Evolutionary conservation across 805 yeast species (phyloP).

Genomic region (Isabelozyma rhagii): DNA sequence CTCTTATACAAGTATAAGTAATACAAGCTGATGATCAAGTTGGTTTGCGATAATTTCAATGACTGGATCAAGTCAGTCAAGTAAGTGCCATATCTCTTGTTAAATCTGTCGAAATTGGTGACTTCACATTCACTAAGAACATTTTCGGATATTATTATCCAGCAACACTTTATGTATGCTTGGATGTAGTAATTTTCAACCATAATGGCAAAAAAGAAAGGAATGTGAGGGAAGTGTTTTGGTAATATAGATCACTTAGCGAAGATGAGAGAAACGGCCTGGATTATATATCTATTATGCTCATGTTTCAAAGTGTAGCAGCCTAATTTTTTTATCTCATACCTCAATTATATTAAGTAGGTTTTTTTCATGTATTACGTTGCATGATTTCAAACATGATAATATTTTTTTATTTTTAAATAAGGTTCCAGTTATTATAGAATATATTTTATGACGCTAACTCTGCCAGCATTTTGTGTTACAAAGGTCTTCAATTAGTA

Average conservation of each 20-base stretch:
- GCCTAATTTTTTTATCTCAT: background rate
- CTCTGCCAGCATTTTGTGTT: background rate
- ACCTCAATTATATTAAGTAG: background rate
- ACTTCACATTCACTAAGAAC: background rate
- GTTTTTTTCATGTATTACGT: background rate
- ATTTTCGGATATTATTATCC: constrained; percentile 1
- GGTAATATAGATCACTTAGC: background rate
- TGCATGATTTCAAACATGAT: background rate
- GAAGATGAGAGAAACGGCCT: background rate
- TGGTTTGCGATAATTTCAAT: constrained; percentile 19
- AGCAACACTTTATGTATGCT: constrained; percentile 5
- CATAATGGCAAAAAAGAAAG: background rate
- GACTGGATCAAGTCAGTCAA: constrained; percentile 12
- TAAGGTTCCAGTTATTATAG: background rate
- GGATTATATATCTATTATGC: background rate
- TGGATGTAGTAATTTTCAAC: constrained; percentile 2
- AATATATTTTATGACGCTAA: background rate
- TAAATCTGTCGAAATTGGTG: constrained; percentile 1
- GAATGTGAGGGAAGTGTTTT: background rate
- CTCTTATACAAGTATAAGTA: constrained; percentile 19
- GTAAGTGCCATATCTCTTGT: constrained; percentile 9
- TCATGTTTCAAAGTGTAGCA: background rate
- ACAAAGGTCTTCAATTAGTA: background rate
- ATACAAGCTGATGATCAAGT: constrained; percentile 21
- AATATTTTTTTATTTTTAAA: too few species aligned